These are phyloP conservation scores for Podospora sp. DNA, from an alignment of 495 filamentous ascomycete genomes.

Conservation along the genomic window DNA sequence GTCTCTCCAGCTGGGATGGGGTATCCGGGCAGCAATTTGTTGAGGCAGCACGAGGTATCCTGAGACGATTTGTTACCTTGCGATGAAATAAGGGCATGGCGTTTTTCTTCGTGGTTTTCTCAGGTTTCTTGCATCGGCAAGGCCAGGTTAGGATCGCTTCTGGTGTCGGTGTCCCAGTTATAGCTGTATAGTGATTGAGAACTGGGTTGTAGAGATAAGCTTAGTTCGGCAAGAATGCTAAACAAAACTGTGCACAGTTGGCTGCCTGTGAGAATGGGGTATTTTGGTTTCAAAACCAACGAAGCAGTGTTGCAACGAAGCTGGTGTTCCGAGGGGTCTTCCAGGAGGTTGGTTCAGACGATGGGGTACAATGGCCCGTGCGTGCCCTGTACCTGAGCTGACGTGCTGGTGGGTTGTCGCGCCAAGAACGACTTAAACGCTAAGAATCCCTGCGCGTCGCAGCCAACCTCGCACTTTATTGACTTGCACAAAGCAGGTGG, in stretches of 20 bases:
- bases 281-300: too few relatives aligned
- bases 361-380: background rate
- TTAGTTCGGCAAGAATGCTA: too few relatives aligned
- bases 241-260: too few relatives aligned
- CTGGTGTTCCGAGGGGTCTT: background rate
- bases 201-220: too few relatives aligned
- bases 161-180: background rate
- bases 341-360: constrained; percentile 1
- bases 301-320: too few relatives aligned
- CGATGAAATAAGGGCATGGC: background rate
- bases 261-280: too few relatives aligned
- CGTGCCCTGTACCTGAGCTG: constrained; percentile 1
- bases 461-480: constrained; percentile 30
- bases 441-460: constrained; percentile 14
- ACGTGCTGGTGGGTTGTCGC: constrained; percentile 10
- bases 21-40: background rate
- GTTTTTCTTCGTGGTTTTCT: background rate
- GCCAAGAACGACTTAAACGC: constrained; percentile 16
- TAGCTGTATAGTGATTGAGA: background rate
- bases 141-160: background rate
- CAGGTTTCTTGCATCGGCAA: background rate
- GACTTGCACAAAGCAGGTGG: constrained; percentile 28
- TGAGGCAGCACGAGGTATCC: background rate
- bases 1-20: too few relatives aligned
- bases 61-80: background rate